These are phyloP conservation scores for Stylonectria norvegica DNA, from an alignment of 2,329 filamentous ascomycete genomes.

Conservation along the genomic window DNA sequence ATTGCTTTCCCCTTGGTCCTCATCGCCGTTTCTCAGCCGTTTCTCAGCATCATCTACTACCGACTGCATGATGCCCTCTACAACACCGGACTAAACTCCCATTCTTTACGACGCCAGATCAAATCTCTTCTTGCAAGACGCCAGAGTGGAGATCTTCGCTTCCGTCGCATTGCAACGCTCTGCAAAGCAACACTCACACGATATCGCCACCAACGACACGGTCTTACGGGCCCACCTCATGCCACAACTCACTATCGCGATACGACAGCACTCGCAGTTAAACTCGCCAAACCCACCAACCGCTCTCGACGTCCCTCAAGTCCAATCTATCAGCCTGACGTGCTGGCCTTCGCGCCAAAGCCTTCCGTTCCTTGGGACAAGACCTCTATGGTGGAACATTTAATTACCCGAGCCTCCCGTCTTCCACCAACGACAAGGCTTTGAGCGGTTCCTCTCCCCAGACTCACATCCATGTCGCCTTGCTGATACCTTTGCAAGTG, in stretches of 20 bases:
- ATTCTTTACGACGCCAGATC: not conserved
- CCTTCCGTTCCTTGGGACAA: constrained; percentile 10
- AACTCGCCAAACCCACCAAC: too few species aligned
- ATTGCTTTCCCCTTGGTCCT: not conserved
- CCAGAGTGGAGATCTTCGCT: not conserved
- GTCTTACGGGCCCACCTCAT: too few species aligned
- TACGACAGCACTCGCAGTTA: too few species aligned
- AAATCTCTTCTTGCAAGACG: not conserved
- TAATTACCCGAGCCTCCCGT: constrained; percentile 17
- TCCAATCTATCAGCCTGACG: too few species aligned
- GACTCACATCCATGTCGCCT: constrained; percentile 17
- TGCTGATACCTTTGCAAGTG: too few species aligned
- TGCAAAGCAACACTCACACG: too few species aligned
- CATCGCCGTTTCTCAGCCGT: not conserved
- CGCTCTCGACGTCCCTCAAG: too few species aligned
- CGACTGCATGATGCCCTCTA: not conserved
- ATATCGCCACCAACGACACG: too few species aligned
- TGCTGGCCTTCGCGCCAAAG: too few species aligned
- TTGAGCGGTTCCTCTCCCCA: constrained; percentile 10
- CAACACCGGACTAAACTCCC: not conserved
- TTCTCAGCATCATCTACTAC: not conserved
- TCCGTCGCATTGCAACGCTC: too few species aligned
- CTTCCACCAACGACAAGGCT: constrained; percentile 29
- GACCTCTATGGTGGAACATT: constrained; percentile 31
- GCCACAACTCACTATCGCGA: too few species aligned